Conservation (phyloP, 1,139 yeast genomes). For the Pichiaceae sp. region DNA sequence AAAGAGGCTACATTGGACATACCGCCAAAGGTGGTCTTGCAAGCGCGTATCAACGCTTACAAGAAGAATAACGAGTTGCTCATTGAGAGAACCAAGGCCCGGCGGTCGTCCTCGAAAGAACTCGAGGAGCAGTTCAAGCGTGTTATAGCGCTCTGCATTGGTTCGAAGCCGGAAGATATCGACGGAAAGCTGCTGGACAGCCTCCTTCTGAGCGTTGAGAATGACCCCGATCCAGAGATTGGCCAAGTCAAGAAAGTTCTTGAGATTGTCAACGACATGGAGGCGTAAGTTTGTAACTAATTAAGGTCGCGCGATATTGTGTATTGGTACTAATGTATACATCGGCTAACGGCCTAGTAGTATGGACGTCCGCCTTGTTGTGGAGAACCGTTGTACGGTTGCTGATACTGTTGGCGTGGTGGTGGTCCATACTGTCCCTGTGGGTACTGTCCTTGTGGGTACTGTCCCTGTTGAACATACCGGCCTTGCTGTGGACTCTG, state of each 20-base stretch:
- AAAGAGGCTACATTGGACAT: constrained; percentile 21
- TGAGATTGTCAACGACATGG: constrained; percentile 45
- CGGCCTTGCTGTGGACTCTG: constrained; percentile 7
- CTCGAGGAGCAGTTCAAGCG: constrained; percentile 80
- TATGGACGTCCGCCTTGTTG: not conserved
- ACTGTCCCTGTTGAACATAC: not conserved
- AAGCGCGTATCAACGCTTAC: constrained; percentile 78
- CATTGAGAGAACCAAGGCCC: constrained; percentile 31
- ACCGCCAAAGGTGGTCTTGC: constrained; percentile 57
- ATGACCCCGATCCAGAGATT: constrained; percentile 48
- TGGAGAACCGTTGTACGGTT: constrained; percentile 2
- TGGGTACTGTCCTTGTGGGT: constrained; percentile 3
- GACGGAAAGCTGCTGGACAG: constrained; percentile 84
- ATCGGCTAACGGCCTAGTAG: not conserved
- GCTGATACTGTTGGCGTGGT: constrained; percentile 6
- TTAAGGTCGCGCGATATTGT: not conserved
- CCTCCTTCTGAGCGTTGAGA: constrained; percentile 82
- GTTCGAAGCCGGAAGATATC: constrained; percentile 58
- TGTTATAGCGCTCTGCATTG: constrained; percentile 86
- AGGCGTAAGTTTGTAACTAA: constrained; percentile 10
- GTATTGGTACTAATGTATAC: not conserved
- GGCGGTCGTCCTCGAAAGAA: constrained; percentile 40
- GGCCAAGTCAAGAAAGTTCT: constrained; percentile 24
- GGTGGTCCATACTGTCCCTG: constrained; percentile 4
- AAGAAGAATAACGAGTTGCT: constrained; percentile 54